A percentile compares a stretch with the other conserved stretches of the same genome.
Evolutionary conservation across 1,284 basidiomycete species (phyloP).

Genomic region (Xerocomus nothofagi): DNA sequence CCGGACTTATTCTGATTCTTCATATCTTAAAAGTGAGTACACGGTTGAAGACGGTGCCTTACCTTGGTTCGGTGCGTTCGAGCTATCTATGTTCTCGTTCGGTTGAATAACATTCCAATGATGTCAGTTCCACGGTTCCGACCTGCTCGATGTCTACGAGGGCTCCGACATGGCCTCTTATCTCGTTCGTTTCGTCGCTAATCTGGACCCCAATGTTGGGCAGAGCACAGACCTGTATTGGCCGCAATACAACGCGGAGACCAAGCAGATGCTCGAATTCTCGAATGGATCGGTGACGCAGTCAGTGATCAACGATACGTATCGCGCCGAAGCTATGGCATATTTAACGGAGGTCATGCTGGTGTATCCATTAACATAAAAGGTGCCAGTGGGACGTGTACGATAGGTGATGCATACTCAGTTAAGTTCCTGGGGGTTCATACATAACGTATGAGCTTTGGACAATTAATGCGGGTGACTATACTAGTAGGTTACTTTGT

Average conservation of each 20-base stretch:
- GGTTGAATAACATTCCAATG: not conserved
- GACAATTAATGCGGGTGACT: too few relatives aligned
- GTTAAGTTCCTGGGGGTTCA: too few relatives aligned
- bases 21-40: constrained; percentile 34
- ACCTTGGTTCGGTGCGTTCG: constrained; percentile 39
- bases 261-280: constrained; percentile 45
- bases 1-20: not conserved
- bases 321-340: constrained; percentile 43
- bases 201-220: constrained; percentile 49
- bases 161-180: constrained; percentile 42
- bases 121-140: constrained; percentile 38
- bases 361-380: constrained; percentile 15
- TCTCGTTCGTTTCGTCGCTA: constrained; percentile 43
- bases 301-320: constrained; percentile 42
- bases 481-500: too few relatives aligned
- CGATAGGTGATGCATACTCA: too few relatives aligned
- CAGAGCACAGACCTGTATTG: constrained; percentile 38
- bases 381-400: too few relatives aligned
- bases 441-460: too few relatives aligned
- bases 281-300: constrained; percentile 41
- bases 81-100: not conserved
- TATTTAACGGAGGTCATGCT: constrained; percentile 41
- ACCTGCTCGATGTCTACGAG: constrained; percentile 40
- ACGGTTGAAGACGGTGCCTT: constrained; percentile 43
- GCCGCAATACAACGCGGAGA: constrained; percentile 46